phyloP scores from a whole-genome alignment of 306 rosid genomes.

The Malus sylvestris region DNA sequence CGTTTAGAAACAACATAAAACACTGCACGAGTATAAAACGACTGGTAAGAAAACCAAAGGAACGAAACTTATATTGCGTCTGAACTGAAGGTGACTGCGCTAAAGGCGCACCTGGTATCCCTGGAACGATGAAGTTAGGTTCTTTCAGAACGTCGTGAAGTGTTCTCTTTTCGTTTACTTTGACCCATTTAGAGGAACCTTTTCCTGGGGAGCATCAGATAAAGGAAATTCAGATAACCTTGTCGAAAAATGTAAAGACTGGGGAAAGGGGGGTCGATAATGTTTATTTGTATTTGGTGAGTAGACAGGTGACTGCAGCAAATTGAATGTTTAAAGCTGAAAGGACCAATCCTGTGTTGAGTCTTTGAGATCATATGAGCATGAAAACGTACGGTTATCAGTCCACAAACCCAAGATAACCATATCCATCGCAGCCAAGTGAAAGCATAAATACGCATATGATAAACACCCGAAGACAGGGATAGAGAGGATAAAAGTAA shows the following conservation, averaged over 20 bases:
- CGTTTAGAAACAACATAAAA: constrained; percentile 72
- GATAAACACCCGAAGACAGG: background rate
- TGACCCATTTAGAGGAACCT: constrained; percentile 61
- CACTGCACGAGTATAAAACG: constrained; percentile 39
- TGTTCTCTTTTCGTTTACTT: constrained; percentile 55
- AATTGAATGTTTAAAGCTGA: background rate
- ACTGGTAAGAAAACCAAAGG: background rate
- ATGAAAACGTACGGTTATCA: no score
- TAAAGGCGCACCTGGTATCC: constrained; percentile 61
- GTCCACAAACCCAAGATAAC: no score
- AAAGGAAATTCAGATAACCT: background rate
- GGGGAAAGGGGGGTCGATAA: no score
- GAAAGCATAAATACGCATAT: no score
- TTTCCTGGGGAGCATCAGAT: constrained; percentile 26
- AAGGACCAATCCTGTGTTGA: no score
- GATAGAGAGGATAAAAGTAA: background rate
- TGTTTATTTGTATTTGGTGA: no score
- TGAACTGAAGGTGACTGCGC: background rate
- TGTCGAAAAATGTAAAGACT: background rate
- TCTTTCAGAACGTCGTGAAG: constrained; percentile 58
- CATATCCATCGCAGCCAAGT: no score
- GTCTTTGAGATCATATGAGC: no score
- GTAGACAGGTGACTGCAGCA: background rate
- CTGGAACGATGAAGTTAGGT: constrained; percentile 52
- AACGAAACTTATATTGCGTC: background rate